Evolutionary conservation across 2,329 filamentous ascomycete genomes (phyloP), one percentile per base, ranked within the genome.

Genomic region (Monilinia vaccinii-corymbosi): DNA sequence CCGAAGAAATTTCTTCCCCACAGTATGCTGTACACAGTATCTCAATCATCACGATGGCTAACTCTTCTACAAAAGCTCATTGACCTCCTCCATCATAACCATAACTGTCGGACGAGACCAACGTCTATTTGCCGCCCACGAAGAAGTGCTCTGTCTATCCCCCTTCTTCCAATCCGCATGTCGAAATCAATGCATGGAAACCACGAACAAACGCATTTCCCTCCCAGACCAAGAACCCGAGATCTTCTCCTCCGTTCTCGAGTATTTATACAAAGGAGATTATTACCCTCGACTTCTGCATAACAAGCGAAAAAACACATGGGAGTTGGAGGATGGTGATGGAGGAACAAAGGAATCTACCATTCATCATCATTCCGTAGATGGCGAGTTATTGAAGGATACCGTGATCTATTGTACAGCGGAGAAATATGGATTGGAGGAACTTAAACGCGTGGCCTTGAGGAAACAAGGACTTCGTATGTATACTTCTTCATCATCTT

Each of bases 331-430:
- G 73, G 82, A 61, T 71, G 78, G 79, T 75, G 80, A 81, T 73
- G 79, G 81, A 73, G 81, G 79, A 70, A 79, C 81, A 68, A 74
- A 77, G 28, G 86, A 88, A 68, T 82, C 84, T 46, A 91, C 86
- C 7, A 79, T 95, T 64, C 87, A 86, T 66, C 84, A 88, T 63
- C 81, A 82, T 50, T 80, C 79, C 11, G 73, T 83, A 52, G 84
- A 86, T 34, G 83, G 81, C 2, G 81, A 87, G 49, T 79, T 97
- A 48, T 78, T 96, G 64, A 94, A 92, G 70, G 92, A 96, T 71
- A 96, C 92, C 0, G 84, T 92, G 70, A 86, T 96, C 66, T 96
- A 96, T 75, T 97, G 92, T 73, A 85, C 90, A 5, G 92, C 91
- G 3, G 86, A 93, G 65, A 88, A 85, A 71, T 96, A 94, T 70